Percentiles rank a stretch among this genome's conserved stretches.
Evolutionary conservation across 1,139 yeast genomes (phyloP).

Genomic region (Yamadazyma oceani): DNA sequence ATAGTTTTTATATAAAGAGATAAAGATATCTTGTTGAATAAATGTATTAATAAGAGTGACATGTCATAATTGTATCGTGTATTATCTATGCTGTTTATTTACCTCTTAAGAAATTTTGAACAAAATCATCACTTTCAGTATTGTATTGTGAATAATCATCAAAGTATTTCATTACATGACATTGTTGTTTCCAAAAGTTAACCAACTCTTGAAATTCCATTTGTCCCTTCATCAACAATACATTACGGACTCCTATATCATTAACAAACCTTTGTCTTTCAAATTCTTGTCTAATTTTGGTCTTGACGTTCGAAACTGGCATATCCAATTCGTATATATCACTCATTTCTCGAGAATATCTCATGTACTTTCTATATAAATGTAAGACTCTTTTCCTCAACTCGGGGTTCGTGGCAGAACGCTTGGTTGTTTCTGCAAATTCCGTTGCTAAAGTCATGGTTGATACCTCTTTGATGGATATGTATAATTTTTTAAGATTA

Average conservation of each 20-base stretch:
- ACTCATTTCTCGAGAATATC: slow-evolving; percentile 62
- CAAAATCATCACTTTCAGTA: slow-evolving; percentile 53
- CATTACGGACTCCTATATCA: slow-evolving; percentile 65
- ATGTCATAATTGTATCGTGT: neutral
- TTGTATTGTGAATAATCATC: slow-evolving; percentile 61
- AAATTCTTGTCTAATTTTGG: slow-evolving; percentile 86
- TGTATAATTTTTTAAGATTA: slow-evolving; percentile 7
- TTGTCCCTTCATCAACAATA: slow-evolving; percentile 77
- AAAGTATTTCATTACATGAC: slow-evolving; percentile 82
- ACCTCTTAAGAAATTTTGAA: slow-evolving; percentile 74
- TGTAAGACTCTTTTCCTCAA: slow-evolving; percentile 65
- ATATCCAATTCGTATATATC: slow-evolving; percentile 77
- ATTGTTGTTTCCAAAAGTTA: slow-evolving; percentile 89
- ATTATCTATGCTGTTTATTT: slow-evolving; percentile 16
- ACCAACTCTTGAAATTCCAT: slow-evolving; percentile 89
- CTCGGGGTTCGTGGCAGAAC: slow-evolving; percentile 61
- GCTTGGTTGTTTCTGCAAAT: slow-evolving; percentile 79
- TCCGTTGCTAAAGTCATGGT: slow-evolving; percentile 71
- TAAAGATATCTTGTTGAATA: slow-evolving; percentile 4
- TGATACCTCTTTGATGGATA: neutral
- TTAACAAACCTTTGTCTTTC: slow-evolving; percentile 77
- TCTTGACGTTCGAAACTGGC: slow-evolving; percentile 79
- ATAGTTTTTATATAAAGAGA: slow-evolving; percentile 2
- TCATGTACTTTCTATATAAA: slow-evolving; percentile 70
- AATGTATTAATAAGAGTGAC: slow-evolving; percentile 7